Evolutionary conservation across 306 rosid genomes (phyloP).

Genomic region (Oemleria cerasiformis): DNA sequence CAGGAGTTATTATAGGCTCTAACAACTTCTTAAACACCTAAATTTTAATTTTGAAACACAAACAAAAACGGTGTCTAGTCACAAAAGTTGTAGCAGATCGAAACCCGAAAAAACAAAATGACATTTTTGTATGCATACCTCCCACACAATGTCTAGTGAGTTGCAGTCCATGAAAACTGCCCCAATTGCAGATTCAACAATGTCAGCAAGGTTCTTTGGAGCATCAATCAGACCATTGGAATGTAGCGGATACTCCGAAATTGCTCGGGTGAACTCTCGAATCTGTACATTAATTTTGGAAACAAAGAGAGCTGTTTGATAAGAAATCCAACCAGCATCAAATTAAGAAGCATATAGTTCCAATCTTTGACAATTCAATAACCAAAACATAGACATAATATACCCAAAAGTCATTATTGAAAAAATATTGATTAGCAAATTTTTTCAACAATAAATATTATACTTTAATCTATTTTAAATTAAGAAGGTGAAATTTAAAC

Average conservation of each 20-base stretch:
- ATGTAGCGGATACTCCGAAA: constrained; percentile 41
- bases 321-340: too few species aligned
- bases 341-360: too few species aligned
- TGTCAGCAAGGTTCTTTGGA: constrained; percentile 49
- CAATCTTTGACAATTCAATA: too few species aligned
- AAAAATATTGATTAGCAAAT: too few species aligned
- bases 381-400: too few species aligned
- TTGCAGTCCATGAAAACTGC: constrained; percentile 51
- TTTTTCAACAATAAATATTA: too few species aligned
- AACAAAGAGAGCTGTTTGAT: too few species aligned
- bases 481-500: too few species aligned
- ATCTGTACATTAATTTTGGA: too few species aligned
- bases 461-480: too few species aligned
- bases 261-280: constrained; percentile 24
- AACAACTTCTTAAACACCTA: constrained; percentile 39
- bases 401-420: too few species aligned
- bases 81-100: neutral
- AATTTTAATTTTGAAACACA: neutral
- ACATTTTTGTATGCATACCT: constrained; percentile 19
- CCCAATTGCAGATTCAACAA: constrained; percentile 54
- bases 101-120: too few species aligned
- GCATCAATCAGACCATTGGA: constrained; percentile 49
- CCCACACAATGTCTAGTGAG: constrained; percentile 47
- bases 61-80: neutral
- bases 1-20: constrained; percentile 42